Conservation (phyloP, 2,329 filamentous ascomycete species). For the Ophiostoma sp. region DNA sequence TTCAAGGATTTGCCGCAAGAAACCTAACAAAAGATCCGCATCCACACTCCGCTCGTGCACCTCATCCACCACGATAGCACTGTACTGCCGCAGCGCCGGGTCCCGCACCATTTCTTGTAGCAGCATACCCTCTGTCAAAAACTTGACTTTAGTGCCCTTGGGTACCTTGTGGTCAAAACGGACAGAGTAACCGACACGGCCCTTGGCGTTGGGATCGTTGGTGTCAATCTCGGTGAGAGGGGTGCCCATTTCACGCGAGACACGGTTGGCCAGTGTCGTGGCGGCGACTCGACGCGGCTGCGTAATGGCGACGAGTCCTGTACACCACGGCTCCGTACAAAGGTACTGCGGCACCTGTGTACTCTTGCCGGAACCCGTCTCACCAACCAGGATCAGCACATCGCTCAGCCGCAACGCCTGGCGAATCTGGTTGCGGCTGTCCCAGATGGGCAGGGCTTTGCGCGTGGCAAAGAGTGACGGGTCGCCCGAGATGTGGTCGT, state of each 20-base stretch:
- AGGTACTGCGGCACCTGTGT: slow-evolving; percentile 95
- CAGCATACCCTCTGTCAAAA: slow-evolving; percentile 93
- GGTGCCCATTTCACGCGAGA: slow-evolving; percentile 72
- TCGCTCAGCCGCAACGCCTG: slow-evolving; percentile 49
- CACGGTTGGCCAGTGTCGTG: slow-evolving; percentile 83
- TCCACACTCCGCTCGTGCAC: slow-evolving; percentile 96
- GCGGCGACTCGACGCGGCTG: slow-evolving; percentile 93
- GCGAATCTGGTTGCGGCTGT: slow-evolving; percentile 69
- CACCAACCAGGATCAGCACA: slow-evolving; percentile 82
- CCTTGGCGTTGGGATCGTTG: slow-evolving; percentile 40
- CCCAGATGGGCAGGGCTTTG: slow-evolving; percentile 77
- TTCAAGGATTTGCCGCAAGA: slow-evolving; percentile 69
- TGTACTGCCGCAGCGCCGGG: slow-evolving; percentile 79
- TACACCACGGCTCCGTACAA: slow-evolving; percentile 77
- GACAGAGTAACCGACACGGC: slow-evolving; percentile 84
- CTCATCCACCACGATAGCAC: slow-evolving; percentile 89
- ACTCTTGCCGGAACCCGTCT: slow-evolving; percentile 95
- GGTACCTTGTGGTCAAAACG: slow-evolving; percentile 87
- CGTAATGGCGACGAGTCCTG: slow-evolving; percentile 87
- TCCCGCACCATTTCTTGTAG: slow-evolving; percentile 91
- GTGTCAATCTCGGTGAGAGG: slow-evolving; percentile 43
- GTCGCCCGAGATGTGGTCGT: slow-evolving; percentile 23
- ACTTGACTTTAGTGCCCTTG: slow-evolving; percentile 85
- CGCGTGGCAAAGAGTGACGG: slow-evolving; percentile 47
- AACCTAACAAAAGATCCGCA: slow-evolving; percentile 86